phyloP scores from a whole-genome alignment of 2,329 filamentous ascomycete species.

The Sporothrix luriei region DNA sequence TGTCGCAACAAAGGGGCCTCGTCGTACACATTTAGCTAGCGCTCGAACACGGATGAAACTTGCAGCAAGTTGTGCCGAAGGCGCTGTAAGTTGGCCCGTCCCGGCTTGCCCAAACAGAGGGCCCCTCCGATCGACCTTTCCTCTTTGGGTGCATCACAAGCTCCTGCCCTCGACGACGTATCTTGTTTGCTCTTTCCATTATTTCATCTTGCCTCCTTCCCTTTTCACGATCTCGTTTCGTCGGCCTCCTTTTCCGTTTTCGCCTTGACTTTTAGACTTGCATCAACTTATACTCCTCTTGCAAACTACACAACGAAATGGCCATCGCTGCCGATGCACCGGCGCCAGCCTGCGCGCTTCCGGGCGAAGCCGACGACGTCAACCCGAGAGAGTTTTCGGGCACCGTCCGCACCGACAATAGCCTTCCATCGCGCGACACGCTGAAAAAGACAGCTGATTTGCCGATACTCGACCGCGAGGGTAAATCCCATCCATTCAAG shows the following conservation, averaged over 20 bases:
- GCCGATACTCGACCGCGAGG: slow-evolving; percentile 63
- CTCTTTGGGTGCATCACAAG: slow-evolving; percentile 18
- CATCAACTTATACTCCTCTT: not conserved
- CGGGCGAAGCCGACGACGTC: slow-evolving; percentile 33
- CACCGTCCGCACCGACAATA: slow-evolving; percentile 58
- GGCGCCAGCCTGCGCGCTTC: not conserved
- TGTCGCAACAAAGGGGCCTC: not conserved
- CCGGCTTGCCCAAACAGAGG: not conserved
- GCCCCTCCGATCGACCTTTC: slow-evolving; percentile 10
- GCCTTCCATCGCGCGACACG: slow-evolving; percentile 54
- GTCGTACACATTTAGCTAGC: not conserved
- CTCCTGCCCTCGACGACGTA: slow-evolving; percentile 1
- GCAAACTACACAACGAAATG: not conserved
- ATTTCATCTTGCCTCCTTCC: not conserved
- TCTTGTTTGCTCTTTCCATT: slow-evolving; percentile 12
- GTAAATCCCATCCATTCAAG: slow-evolving; percentile 63
- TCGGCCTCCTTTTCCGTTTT: not conserved
- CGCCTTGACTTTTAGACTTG: not conserved
- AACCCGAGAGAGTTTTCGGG: slow-evolving; percentile 56
- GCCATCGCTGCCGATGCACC: slow-evolving; percentile 12
- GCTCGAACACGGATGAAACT: slow-evolving; percentile 33
- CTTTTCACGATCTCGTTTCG: not conserved
- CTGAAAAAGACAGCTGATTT: slow-evolving; percentile 58
- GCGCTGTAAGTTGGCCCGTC: slow-evolving; percentile 20
- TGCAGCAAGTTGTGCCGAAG: slow-evolving; percentile 2